These are phyloP conservation scores for Boechera stricta DNA, from an alignment of 345 rosid species.

Conservation along the genomic window DNA sequence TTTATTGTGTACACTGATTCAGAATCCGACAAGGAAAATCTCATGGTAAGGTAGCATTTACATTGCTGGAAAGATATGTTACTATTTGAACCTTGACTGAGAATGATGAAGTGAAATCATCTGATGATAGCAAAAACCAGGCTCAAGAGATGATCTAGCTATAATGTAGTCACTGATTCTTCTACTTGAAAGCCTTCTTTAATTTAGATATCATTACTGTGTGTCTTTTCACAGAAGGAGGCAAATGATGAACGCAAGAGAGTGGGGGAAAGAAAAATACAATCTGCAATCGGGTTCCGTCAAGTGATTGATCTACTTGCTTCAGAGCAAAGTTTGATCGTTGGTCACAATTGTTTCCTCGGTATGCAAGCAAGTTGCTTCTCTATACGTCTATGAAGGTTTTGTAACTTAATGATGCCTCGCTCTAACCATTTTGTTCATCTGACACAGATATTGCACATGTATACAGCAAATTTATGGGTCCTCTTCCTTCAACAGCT, in stretches of 20 bases:
- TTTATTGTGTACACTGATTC: conserved; percentile 74
- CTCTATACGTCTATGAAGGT: conserved; percentile 15
- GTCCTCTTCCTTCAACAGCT: conserved; percentile 77
- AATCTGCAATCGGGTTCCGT: conserved; percentile 80
- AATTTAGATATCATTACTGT: neutral
- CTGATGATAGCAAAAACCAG: conserved; percentile 20
- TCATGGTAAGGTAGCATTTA: conserved; percentile 62
- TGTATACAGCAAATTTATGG: conserved; percentile 76
- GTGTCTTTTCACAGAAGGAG: conserved; percentile 61
- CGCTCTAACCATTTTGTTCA: conserved; percentile 27
- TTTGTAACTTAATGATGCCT: conserved; percentile 24
- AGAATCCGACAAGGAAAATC: conserved; percentile 59
- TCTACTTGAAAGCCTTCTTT: neutral
- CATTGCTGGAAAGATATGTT: neutral
- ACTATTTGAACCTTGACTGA: neutral
- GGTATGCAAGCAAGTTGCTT: conserved; percentile 57
- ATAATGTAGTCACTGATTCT: conserved; percentile 14
- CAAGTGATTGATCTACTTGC: conserved; percentile 90
- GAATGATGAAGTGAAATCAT: neutral
- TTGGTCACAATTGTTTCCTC: conserved; percentile 93
- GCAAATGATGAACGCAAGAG: conserved; percentile 61
- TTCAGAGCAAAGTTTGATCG: conserved; percentile 78
- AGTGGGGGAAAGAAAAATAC: conserved; percentile 62
- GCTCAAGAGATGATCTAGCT: neutral
- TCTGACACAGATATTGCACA: conserved; percentile 83